phyloP scores from a whole-genome alignment of 352 stramenopile genomes.

The Pythium monospermum region DNA sequence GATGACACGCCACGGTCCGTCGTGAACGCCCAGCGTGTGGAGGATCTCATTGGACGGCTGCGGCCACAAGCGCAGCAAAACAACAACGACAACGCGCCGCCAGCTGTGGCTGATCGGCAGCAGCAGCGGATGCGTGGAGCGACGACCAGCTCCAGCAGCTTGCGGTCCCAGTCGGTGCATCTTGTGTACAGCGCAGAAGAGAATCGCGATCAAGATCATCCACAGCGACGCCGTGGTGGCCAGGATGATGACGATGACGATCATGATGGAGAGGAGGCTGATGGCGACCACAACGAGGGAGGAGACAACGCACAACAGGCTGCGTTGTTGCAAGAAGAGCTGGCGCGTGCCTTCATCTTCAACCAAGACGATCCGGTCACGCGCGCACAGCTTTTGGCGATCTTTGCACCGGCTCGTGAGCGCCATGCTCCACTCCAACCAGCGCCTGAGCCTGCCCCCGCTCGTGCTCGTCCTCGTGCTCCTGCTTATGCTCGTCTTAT shows the following conservation, averaged over 20 bases:
- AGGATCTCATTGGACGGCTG: constrained; percentile 1
- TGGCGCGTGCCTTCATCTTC: too few relatives aligned
- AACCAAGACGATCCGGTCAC: too few relatives aligned
- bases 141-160: too few relatives aligned
- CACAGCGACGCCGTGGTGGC: neutral
- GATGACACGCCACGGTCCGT: constrained; percentile 14
- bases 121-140: neutral
- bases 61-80: neutral
- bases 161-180: constrained; percentile 16
- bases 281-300: neutral
- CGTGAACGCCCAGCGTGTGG: constrained; percentile 5
- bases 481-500: too few relatives aligned
- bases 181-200: constrained; percentile 17
- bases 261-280: neutral
- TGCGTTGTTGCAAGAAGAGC: too few relatives aligned
- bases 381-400: too few relatives aligned
- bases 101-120: too few relatives aligned
- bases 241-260: neutral
- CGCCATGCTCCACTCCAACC: too few relatives aligned
- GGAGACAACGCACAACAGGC: neutral
- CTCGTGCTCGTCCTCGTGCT: too few relatives aligned
- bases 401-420: too few relatives aligned
- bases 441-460: too few relatives aligned
- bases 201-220: too few relatives aligned
- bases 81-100: neutral